Conservation (phyloP, 768 basidiomycete genomes). For the Harrya chromipes region DNA sequence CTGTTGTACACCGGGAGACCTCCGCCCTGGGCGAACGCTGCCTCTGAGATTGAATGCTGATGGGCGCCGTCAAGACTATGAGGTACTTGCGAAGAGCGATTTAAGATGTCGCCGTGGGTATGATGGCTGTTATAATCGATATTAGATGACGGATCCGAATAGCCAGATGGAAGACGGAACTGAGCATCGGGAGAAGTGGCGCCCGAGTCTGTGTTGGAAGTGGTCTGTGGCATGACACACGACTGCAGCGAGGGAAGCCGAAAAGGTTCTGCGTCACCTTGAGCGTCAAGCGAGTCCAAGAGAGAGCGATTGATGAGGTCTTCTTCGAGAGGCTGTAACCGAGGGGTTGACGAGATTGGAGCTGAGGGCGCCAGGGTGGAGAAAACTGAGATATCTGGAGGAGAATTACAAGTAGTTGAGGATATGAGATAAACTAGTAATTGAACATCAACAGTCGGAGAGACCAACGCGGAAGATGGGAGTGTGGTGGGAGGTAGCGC, state of each 20-base stretch:
- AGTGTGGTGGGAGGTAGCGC: constrained; percentile 34
- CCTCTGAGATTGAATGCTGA: constrained; percentile 31
- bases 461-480: constrained; percentile 27
- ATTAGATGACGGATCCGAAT: constrained; percentile 50
- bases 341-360: constrained; percentile 31
- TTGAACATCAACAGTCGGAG: constrained; percentile 44
- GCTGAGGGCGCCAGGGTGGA: constrained; percentile 53
- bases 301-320: constrained; percentile 85
- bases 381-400: constrained; percentile 15
- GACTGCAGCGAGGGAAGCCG: constrained; percentile 28
- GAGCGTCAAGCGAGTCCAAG: constrained; percentile 77
- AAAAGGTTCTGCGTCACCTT: constrained; percentile 75
- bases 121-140: constrained; percentile 35
- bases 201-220: constrained; percentile 53
- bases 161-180: constrained; percentile 48
- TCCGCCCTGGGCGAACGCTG: constrained; percentile 31
- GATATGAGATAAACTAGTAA: constrained; percentile 30
- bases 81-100: constrained; percentile 24
- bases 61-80: constrained; percentile 32
- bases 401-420: constrained; percentile 31
- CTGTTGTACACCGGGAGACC: constrained; percentile 43
- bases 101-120: constrained; percentile 32
- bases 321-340: constrained; percentile 47
- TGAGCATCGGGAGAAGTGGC: constrained; percentile 50
- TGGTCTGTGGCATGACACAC: constrained; percentile 46